Base-by-base conservation (phyloP, 2,329 filamentous ascomycete genomes). In the Fusarium sterilihyphosum region DNA sequence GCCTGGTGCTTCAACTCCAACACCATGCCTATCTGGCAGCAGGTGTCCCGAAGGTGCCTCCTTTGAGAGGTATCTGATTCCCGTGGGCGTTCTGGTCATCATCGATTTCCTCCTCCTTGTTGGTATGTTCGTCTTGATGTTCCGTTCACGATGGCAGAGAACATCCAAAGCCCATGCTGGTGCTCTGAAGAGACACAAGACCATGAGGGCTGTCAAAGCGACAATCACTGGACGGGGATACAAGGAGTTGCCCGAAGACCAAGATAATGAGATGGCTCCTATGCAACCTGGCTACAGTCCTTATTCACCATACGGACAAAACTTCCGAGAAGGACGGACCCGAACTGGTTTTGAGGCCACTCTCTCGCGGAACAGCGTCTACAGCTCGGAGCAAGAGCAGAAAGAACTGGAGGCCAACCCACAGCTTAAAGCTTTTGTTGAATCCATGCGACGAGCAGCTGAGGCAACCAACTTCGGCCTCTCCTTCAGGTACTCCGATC, bases 371-470 rank as follows among this genome's bases (percentile, higher is more conserved):
- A 77, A 78, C 43, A 77, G 81, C 20, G 71, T 79, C 22, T 76
- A 80, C 58, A 82, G 82, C 47, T 56, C 69, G 14, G 69, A 71
- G 12, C 65, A 70, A 38, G 65, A 70, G 40, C 41, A 65, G n/a
- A 67, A 63, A 14, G 72, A 77, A 38, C 33, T 68, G 2, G 67
- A 73, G 17, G 69, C 73, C 40, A 73, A 76, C 31, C 76, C 78
- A 7, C 82, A 88, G 73, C 83, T 89, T 24, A 82, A 83, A 41
- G 81, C 83, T 1, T 89, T 90, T 73, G 83, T 90, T 31, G 84
- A 86, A 49, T 89, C 87, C 2, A 86, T 89, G 82, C 83, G 85
- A 29, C 86, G 82, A 70, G 86, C 86, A 24, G 87, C 88, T 4
- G 85, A 87, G 40, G 86, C 85, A 4, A 82, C 84, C 11, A 84